Evolutionary conservation across 1,139 yeast genomes (phyloP).

Genomic region (Candida neerlandica): DNA sequence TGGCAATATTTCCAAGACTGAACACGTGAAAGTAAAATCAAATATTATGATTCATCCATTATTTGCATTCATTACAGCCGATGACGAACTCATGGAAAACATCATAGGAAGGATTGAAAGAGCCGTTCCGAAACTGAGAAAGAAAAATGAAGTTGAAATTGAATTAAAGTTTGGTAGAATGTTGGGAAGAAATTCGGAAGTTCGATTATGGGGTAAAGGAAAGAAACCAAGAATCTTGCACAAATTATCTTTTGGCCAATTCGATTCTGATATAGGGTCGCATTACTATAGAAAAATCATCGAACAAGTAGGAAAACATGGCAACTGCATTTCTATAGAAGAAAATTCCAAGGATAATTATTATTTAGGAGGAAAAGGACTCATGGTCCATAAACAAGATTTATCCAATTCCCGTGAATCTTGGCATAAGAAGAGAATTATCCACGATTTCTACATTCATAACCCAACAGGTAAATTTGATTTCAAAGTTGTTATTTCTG

Average conservation of each 20-base stretch:
- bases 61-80: too few relatives aligned
- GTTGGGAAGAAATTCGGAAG: constrained; percentile 1
- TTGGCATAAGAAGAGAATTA: neutral
- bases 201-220: neutral
- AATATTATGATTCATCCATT: too few relatives aligned
- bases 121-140: neutral
- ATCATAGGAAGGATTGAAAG: neutral
- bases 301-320: neutral
- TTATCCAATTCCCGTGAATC: neutral
- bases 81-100: neutral
- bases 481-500: neutral
- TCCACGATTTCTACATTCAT: neutral
- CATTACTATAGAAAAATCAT: neutral
- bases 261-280: neutral
- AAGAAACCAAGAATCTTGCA: neutral
- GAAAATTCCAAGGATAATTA: neutral
- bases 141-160: neutral
- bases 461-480: neutral
- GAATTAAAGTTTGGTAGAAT: constrained; percentile 1
- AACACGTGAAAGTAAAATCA: too few relatives aligned
- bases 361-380: neutral
- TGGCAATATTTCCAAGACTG: too few relatives aligned
- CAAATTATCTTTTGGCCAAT: neutral
- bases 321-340: too few relatives aligned
- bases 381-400: neutral